A percentile compares a stretch with the other conserved stretches of the same genome.
Evolutionary conservation across 2,329 filamentous ascomycete genomes (phyloP).

Genomic region (Cladobotryum protrusum): DNA sequence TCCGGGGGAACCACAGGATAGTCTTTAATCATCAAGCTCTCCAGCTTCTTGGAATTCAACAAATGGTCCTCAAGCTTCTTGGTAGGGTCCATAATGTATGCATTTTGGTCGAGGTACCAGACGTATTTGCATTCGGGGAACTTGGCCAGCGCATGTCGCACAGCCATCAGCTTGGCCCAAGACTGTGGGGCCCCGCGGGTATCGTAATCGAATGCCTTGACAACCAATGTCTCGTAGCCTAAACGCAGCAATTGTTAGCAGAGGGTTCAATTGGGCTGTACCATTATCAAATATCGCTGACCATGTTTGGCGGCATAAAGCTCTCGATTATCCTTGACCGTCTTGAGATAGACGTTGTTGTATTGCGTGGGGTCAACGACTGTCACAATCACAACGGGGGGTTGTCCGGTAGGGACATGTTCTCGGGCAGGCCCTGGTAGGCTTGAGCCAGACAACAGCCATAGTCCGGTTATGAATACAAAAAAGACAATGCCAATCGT

Average conservation of each 20-base stretch:
- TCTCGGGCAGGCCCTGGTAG: constrained; percentile 26
- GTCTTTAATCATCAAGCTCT: constrained; percentile 77
- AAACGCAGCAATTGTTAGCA: constrained; percentile 1
- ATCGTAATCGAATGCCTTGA: constrained; percentile 69
- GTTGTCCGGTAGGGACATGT: constrained; percentile 45
- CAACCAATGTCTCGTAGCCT: constrained; percentile 86
- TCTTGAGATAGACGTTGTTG: constrained; percentile 61
- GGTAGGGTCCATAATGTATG: constrained; percentile 80
- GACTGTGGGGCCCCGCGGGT: constrained; percentile 52
- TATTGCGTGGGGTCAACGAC: constrained; percentile 64
- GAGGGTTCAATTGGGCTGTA: neutral
- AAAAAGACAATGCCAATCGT: constrained; percentile 49
- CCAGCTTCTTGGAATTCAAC: constrained; percentile 59
- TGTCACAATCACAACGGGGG: constrained; percentile 74
- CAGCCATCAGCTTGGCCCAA: constrained; percentile 76
- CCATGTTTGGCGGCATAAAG: constrained; percentile 83
- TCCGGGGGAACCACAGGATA: constrained; percentile 86
- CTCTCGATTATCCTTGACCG: constrained; percentile 74
- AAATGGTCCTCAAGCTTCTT: constrained; percentile 65
- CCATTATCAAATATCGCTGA: constrained; percentile 27
- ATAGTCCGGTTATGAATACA: constrained; percentile 52
- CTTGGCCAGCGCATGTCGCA: constrained; percentile 80
- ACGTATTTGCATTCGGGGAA: constrained; percentile 73
- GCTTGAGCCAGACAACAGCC: constrained; percentile 44
- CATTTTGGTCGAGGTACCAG: constrained; percentile 80